Evolutionary conservation across 2,329 filamentous ascomycete genomes (phyloP), one percentile per base, ranked within the genome.

Genomic region (Diaporthe sp.): DNA sequence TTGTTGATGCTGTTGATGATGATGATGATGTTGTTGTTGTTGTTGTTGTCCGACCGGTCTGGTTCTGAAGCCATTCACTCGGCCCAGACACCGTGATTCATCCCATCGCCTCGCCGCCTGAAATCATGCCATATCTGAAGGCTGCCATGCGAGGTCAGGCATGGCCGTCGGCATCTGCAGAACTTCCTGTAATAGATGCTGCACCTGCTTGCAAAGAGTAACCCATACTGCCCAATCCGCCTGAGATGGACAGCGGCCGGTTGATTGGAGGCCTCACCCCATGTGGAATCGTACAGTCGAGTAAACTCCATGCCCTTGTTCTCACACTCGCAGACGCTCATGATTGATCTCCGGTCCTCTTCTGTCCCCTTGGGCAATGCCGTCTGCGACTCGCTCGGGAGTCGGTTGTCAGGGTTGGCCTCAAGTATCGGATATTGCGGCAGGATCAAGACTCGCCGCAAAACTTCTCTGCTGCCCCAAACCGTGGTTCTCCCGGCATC

Each of bases 101-200:
- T 63, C 39, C 10, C 60, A 44, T 63, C 37, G 12, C 60, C 37
- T 44, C n/a, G 37, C 25, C n/a, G 60, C 15, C 13, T 63, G 60
- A 44, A 28, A 44, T 44, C 60, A 63, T n/a, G n/a, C 60, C 60
- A 44, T 63, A 7, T 28, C n/a, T 44, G 60, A 3, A 44, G n/a
- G 39, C 60, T 63, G n/a, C n/a, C n/a, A 63, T 42, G 39, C n/a
- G 60, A 63, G 13, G 34, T 39, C 60, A 28, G n/a, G 15, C n/a
- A 20, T 44, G 37, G 39, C 37, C 60, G 7, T 20, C 37, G 37
- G 39, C n/a, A 63, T 25, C 39, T 25, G 37, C 37, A 44, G 60
- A 28, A 12, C 37, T 28, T 63, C 4, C 37, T 63, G 60, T 20
- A 15, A n/a, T 49, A 49, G 61, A 65, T 31, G 42, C 42, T 65